Evolutionary conservation across 805 yeast genomes (phyloP).

Genomic region (Wickerhamiella spandovensis): DNA sequence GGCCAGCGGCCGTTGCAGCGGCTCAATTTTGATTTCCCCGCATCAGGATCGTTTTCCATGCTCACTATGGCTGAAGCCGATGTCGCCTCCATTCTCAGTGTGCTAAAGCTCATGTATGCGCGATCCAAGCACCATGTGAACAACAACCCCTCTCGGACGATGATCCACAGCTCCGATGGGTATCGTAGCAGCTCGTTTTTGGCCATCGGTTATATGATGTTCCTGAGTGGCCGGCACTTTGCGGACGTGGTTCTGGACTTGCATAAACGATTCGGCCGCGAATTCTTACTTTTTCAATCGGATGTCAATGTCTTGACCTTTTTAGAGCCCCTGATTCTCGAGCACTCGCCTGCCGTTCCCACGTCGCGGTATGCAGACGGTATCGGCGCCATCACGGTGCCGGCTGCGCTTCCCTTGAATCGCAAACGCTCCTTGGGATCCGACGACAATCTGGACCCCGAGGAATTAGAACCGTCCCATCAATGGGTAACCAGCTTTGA

Average conservation of each 20-base stretch:
- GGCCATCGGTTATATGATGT: conserved; percentile 35
- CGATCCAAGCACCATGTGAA: not conserved
- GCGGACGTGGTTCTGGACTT: conserved; percentile 54
- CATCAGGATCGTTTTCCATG: not conserved
- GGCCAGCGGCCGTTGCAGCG: not conserved
- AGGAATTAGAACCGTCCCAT: conserved; percentile 1
- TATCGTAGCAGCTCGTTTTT: not conserved
- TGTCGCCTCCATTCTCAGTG: not conserved
- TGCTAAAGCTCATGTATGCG: not conserved
- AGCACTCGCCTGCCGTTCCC: conserved; percentile 39
- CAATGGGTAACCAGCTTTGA: conserved; percentile 25
- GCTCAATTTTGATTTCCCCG: not conserved
- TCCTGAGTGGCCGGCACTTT: conserved; percentile 43
- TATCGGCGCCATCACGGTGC: conserved; percentile 10
- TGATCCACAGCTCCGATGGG: not conserved
- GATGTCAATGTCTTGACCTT: conserved; percentile 57
- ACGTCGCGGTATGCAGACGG: conserved; percentile 4
- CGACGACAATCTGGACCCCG: not conserved
- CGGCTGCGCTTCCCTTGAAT: not conserved
- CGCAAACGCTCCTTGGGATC: not conserved
- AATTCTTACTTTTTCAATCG: conserved; percentile 69
- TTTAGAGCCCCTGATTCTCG: conserved; percentile 46
- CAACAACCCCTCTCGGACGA: not conserved
- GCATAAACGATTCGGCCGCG: conserved; percentile 54
- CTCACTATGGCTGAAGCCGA: not conserved